Evolutionary conservation across 2,329 filamentous ascomycete genomes (phyloP).

Genomic region (Penicillium polonicum): DNA sequence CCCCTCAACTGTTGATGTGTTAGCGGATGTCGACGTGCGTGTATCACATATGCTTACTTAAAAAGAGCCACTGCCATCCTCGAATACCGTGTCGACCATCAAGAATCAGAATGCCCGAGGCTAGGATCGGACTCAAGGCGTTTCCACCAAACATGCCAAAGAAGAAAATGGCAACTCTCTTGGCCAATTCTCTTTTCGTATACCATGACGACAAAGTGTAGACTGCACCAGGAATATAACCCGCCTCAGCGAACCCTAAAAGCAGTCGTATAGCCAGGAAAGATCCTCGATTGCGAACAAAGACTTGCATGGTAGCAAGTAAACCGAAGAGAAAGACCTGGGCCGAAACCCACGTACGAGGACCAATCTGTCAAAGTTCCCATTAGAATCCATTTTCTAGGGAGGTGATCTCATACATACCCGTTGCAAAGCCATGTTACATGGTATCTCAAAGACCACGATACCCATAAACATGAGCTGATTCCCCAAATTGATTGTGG

Average conservation of each 20-base stretch:
- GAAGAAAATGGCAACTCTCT: neutral
- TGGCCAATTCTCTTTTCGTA: neutral
- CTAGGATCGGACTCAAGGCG: neutral
- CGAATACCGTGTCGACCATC: neutral
- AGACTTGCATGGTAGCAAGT: neutral
- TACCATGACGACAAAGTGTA: neutral
- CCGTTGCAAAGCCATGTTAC: neutral
- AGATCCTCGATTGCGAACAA: neutral
- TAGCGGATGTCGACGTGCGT: neutral
- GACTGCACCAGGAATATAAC: neutral
- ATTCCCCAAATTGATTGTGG: neutral
- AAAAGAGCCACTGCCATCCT: conserved; percentile 1
- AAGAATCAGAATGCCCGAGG: neutral
- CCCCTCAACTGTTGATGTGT: neutral
- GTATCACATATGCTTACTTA: neutral
- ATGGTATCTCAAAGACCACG: neutral
- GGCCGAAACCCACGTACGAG: neutral
- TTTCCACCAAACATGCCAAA: conserved; percentile 2
- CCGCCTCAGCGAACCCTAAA: neutral
- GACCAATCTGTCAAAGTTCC: neutral
- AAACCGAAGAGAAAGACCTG: conserved; percentile 1
- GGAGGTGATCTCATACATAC: neutral
- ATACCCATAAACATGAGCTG: conserved; percentile 1
- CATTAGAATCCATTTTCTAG: neutral
- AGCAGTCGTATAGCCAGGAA: neutral